Conservation (phyloP, 495 filamentous ascomycete species). For the Durotheca rogersii region DNA sequence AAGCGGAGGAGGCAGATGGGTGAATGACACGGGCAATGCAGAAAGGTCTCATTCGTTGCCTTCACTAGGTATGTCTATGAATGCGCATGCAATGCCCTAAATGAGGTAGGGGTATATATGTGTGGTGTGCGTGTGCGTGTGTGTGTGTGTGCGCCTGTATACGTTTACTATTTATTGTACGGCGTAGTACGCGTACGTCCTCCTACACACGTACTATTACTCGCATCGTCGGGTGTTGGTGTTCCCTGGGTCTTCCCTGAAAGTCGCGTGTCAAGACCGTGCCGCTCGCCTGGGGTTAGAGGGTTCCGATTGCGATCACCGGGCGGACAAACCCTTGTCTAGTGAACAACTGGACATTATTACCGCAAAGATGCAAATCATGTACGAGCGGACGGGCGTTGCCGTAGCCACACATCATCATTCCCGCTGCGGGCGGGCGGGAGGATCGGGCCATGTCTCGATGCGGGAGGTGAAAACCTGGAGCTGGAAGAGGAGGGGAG, state of each 20-base stretch:
- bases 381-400: constrained; percentile 26
- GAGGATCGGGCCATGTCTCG: constrained; percentile 30
- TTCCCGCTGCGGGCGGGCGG: constrained; percentile 18
- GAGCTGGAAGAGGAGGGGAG: constrained; percentile 17
- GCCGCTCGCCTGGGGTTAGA: constrained; percentile 6
- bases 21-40: no score
- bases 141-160: no score
- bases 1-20: background rate
- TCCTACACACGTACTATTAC: no score
- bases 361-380: constrained; percentile 1
- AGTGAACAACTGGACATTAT: no score
- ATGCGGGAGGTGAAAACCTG: constrained; percentile 22
- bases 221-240: no score
- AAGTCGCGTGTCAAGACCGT: constrained; percentile 22
- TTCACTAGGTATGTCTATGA: no score
- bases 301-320: constrained; percentile 15
- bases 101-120: no score
- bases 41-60: no score
- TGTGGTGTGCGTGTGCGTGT: no score
- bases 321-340: background rate
- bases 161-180: no score
- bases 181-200: no score
- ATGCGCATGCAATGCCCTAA: no score
- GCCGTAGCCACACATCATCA: constrained; percentile 19
- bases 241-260: constrained; percentile 17